Evolutionary conservation across 2,329 filamentous ascomycete genomes (phyloP).

Genomic region (Fusarium goolgardi): DNA sequence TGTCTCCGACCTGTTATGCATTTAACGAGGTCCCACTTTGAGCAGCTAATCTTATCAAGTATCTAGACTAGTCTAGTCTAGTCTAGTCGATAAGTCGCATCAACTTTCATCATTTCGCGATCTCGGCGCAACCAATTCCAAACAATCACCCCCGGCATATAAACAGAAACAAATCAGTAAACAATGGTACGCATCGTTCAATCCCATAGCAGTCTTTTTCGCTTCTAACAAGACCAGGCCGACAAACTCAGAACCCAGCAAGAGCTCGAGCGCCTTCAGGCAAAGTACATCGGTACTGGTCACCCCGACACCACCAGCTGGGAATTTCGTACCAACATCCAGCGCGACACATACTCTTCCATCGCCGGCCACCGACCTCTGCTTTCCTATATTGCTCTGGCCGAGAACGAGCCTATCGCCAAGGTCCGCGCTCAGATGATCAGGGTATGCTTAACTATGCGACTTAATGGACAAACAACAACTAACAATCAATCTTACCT

Average conservation of each 20-base stretch:
- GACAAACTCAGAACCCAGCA: conserved; percentile 98
- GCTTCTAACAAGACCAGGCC: conserved; percentile 66
- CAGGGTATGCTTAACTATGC: conserved; percentile 62
- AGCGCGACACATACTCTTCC: conserved; percentile 90
- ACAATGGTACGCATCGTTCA: conserved; percentile 42
- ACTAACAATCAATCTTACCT: conserved; percentile 9
- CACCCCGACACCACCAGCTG: conserved; percentile 97
- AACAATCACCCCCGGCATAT: neutral
- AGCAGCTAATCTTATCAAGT: conserved; percentile 4
- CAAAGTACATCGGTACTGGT: conserved; percentile 94
- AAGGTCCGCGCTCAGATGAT: conserved; percentile 84
- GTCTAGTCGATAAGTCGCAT: conserved; percentile 8
- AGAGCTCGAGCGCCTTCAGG: conserved; percentile 95
- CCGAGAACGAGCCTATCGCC: conserved; percentile 85
- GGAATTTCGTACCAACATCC: conserved; percentile 97
- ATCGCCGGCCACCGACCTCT: conserved; percentile 91
- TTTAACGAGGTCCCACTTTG: conserved; percentile 17
- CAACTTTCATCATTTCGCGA: conserved; percentile 22
- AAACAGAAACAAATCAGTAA: conserved; percentile 6
- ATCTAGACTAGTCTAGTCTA: neutral
- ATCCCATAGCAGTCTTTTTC: neutral
- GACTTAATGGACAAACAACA: neutral
- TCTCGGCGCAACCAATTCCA: conserved; percentile 5
- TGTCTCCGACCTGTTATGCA: conserved; percentile 11
- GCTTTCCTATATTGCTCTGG: conserved; percentile 88